Base-by-base conservation (phyloP, 2,329 filamentous ascomycete species). In the Cercospora sp. region DNA sequence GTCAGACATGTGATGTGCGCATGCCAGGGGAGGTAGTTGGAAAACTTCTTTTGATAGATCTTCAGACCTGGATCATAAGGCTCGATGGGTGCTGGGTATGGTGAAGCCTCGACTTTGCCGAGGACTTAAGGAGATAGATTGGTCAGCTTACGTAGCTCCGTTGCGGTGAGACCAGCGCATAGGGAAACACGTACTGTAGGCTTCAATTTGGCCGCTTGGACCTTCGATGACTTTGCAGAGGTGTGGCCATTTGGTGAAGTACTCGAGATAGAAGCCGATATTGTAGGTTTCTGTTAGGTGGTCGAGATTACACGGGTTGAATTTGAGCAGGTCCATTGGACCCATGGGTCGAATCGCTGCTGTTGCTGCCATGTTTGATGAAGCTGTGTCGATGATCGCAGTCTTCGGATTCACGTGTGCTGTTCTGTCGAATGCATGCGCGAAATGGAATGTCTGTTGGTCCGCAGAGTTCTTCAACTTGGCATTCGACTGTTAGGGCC, bases 281-380 rank as follows among this genome's bases (percentile, higher is more conserved):
- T 97, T 93, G 83, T 98, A 99, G 66, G 96, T 98, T 83, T 99
- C 95, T n/a, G 95, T 98, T 70, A 97, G 86, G 48, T 92, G 92
- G 78, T 99, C 95, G 70, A 99, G 89, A 78, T 99, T 99, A 81
- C 94, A 97, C 72, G 93, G 90, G 73, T 96, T 97, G 80, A 98
- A 90, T 73, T 90, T 90, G 81, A 97, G 89, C 70, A 98, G 86
- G 80, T 99, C 95, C 73, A 88, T 86, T 2, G 93, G 90, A 69
- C 87, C 88, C 84, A 98, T 97, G 73, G 91, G 89, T 63, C 94
- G 90, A 77, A 98, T 91, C 64, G 91, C 68, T 9, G 73, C 72
- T 71, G 9, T 60, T 33, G 12, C 63, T 33, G 64, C 28, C 30
- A 20, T 53, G 5, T 26, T 26, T 36, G 28, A 33, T 36, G 55